These are phyloP conservation scores for Corymbia maculata DNA, from an alignment of 345 rosid genomes.

Conservation along the genomic window DNA sequence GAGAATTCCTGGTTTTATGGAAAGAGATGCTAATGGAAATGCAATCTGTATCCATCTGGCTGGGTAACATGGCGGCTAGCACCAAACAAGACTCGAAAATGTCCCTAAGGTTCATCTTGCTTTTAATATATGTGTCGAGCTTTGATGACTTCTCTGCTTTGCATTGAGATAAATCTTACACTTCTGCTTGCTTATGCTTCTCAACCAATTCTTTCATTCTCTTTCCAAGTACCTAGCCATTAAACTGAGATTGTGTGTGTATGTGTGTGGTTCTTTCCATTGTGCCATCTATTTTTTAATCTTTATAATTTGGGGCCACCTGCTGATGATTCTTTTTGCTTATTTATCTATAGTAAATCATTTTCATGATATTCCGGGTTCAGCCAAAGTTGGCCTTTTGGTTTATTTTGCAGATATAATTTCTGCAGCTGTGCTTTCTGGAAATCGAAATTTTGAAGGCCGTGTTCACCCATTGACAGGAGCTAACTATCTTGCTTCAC, in stretches of 20 bases:
- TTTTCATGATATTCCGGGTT: background rate
- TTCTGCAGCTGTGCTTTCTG: conserved; percentile 85
- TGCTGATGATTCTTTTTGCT: background rate
- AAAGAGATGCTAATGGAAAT: background rate
- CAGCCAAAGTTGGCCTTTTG: background rate
- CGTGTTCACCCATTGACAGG: conserved; percentile 76
- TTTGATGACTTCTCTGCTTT: background rate
- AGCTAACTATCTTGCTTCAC: conserved; percentile 90
- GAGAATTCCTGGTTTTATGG: background rate
- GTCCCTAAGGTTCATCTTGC: background rate
- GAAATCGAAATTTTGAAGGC: conserved; percentile 82
- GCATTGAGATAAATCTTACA: background rate
- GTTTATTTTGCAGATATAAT: conserved; percentile 42
- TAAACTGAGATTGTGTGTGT: background rate
- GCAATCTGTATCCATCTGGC: background rate
- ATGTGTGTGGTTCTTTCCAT: background rate
- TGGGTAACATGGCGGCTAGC: background rate
- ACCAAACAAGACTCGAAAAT: background rate
- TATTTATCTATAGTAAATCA: background rate
- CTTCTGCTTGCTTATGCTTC: background rate
- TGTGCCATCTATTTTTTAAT: background rate
- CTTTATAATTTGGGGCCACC: background rate
- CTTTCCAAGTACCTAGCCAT: background rate
- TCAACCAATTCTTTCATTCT: background rate
- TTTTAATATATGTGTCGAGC: background rate